These are phyloP conservation scores for Aureobasidium subglaciale DNA, from an alignment of 2,329 filamentous ascomycete species.

Conservation along the genomic window DNA sequence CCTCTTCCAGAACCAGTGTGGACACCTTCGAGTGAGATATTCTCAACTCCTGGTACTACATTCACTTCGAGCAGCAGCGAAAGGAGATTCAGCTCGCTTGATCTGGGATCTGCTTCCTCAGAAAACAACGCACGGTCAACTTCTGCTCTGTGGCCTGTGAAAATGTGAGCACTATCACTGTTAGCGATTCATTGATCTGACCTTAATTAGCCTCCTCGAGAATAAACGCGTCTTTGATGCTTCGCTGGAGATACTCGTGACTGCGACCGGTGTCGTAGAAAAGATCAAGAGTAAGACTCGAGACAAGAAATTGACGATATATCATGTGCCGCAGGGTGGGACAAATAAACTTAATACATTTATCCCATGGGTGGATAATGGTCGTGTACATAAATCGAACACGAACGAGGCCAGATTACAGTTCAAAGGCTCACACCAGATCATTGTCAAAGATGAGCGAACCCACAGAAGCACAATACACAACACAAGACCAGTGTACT, in stretches of 20 bases:
- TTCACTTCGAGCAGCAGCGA: not conserved
- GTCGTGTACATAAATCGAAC: not conserved
- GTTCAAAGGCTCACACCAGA: not conserved
- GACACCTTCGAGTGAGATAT: not conserved
- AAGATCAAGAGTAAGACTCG: not conserved
- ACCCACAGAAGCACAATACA: not conserved
- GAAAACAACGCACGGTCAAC: not conserved
- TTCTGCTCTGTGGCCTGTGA: not conserved
- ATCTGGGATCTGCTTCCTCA: not conserved
- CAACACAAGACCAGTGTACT: not conserved
- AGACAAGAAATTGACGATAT: not conserved
- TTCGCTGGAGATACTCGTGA: not conserved
- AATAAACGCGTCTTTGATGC: not conserved
- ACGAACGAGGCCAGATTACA: not conserved
- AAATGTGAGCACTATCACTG: not conserved
- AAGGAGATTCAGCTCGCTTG: not conserved
- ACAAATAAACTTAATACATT: not conserved
- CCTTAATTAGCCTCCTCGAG: not conserved
- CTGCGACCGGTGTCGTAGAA: not conserved
- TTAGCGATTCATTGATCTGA: not conserved
- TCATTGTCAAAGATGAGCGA: not conserved
- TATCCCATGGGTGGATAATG: constrained; percentile 2
- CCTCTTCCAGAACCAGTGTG: not conserved
- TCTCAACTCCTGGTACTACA: not conserved
- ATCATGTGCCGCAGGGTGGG: not conserved